Conservation (phyloP, 202 grass and related monocot species). For the Brachypodium distachyon region DNA sequence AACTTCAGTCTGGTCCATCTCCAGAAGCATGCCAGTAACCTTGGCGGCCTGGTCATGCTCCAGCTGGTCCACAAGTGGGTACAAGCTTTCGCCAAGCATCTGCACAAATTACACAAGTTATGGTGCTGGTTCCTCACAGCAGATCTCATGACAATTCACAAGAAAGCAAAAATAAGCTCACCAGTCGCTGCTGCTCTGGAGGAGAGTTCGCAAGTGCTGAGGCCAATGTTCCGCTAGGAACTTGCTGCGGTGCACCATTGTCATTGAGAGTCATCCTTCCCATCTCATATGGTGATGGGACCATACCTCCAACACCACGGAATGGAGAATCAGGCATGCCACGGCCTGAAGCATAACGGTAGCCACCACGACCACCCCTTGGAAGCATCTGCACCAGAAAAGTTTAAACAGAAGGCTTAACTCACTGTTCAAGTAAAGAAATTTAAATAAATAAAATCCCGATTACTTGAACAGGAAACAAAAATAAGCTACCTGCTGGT, state of each 20-base stretch:
- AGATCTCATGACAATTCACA: not conserved
- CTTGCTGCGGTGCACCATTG: slow-evolving; percentile 48
- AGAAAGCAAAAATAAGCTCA: not conserved
- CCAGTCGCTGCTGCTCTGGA: slow-evolving; percentile 73
- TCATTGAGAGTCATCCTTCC: slow-evolving; percentile 49
- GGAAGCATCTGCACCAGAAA: slow-evolving; percentile 39
- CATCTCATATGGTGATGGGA: slow-evolving; percentile 56
- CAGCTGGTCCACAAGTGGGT: slow-evolving; percentile 77
- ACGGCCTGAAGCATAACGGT: slow-evolving; percentile 43
- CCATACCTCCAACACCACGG: slow-evolving; percentile 52
- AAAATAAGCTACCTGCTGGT: slow-evolving; percentile 37
- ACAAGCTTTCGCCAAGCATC: slow-evolving; percentile 89
- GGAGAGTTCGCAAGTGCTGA: slow-evolving; percentile 62
- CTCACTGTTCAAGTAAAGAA: not conserved
- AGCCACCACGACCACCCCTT: slow-evolving; percentile 40
- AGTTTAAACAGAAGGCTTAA: not conserved
- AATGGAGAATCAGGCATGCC: slow-evolving; percentile 43
- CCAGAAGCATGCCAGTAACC: slow-evolving; percentile 85
- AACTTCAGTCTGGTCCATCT: slow-evolving; percentile 95
- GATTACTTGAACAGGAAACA: not conserved
- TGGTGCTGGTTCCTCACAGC: not conserved
- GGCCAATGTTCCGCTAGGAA: slow-evolving; percentile 60
- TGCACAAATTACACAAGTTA: slow-evolving; percentile 19
- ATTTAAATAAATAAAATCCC: not conserved
- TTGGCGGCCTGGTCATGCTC: slow-evolving; percentile 86